A percentile compares a stretch with the other conserved stretches of the same genome.
Evolutionary conservation across 2,329 filamentous ascomycete genomes (phyloP).

Genomic region (Aotearoamyces nothofagi): DNA sequence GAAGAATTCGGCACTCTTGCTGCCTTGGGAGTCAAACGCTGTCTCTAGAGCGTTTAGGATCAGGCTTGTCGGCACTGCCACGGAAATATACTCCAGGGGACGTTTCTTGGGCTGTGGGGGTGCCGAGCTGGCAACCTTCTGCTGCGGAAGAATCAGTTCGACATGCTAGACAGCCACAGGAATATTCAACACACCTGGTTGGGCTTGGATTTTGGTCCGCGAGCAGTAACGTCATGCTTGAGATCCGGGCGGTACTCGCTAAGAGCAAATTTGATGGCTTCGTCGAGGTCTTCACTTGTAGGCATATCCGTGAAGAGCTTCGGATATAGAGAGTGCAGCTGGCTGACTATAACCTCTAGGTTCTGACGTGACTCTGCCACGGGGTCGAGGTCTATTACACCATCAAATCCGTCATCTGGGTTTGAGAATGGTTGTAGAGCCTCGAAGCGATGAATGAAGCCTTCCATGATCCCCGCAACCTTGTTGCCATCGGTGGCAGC

Average conservation of each 20-base stretch:
- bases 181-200: too few species aligned
- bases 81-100: slow-evolving; percentile 48
- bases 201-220: slow-evolving; percentile 26
- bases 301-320: slow-evolving; percentile 60
- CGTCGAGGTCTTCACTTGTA: slow-evolving; percentile 57
- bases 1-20: slow-evolving; percentile 52
- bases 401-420: slow-evolving; percentile 76
- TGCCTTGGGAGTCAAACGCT: slow-evolving; percentile 42
- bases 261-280: slow-evolving; percentile 61
- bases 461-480: slow-evolving; percentile 85
- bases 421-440: slow-evolving; percentile 45
- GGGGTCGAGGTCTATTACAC: slow-evolving; percentile 73
- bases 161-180: too few species aligned
- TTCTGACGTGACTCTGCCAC: slow-evolving; percentile 66
- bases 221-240: slow-evolving; percentile 57
- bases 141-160: too few species aligned
- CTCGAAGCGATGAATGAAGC: slow-evolving; percentile 79
- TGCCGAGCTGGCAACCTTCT: slow-evolving; percentile 17
- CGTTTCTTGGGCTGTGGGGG: slow-evolving; percentile 28
- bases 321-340: slow-evolving; percentile 65
- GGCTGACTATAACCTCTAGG: slow-evolving; percentile 60
- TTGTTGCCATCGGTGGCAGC: slow-evolving; percentile 60
- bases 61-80: slow-evolving; percentile 34
- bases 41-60: slow-evolving; percentile 48
- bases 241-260: slow-evolving; percentile 64